Conservation (phyloP, 2,329 filamentous ascomycete genomes). For the Pezicula carpinea region DNA sequence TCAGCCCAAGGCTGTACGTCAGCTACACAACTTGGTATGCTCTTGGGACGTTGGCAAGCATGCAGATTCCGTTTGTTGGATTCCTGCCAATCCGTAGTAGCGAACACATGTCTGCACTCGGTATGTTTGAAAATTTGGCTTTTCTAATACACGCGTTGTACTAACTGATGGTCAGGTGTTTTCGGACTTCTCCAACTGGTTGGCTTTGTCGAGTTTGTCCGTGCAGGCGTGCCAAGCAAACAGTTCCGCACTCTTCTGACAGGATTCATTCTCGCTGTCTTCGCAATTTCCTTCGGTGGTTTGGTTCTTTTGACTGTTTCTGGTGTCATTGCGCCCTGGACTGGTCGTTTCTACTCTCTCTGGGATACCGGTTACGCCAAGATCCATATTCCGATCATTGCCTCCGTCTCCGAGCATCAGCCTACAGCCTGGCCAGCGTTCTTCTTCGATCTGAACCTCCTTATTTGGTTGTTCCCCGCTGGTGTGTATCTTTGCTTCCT, state of each 20-base stretch:
- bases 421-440: constrained; percentile 98
- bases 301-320: constrained; percentile 84
- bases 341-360: constrained; percentile 96
- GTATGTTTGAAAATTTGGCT: constrained; percentile 43
- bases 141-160: neutral
- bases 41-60: constrained; percentile 89
- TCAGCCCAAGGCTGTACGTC: constrained; percentile 90
- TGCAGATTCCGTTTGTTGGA: constrained; percentile 99
- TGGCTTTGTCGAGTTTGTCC: constrained; percentile 86
- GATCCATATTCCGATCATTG: constrained; percentile 98
- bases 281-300: constrained; percentile 66
- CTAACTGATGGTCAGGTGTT: constrained; percentile 55
- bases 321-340: constrained; percentile 95
- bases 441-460: constrained; percentile 97
- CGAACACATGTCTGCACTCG: constrained; percentile 96
- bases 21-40: constrained; percentile 98
- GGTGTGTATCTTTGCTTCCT: constrained; percentile 99
- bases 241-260: constrained; percentile 91
- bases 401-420: constrained; percentile 98
- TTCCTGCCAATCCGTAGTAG: constrained; percentile 95
- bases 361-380: constrained; percentile 99
- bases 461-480: constrained; percentile 98
- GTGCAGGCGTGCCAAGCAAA: constrained; percentile 80
- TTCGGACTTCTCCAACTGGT: constrained; percentile 95
- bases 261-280: constrained; percentile 68